Base-by-base conservation (phyloP, 495 filamentous ascomycete genomes). In the Wilcoxina mikolae region DNA sequence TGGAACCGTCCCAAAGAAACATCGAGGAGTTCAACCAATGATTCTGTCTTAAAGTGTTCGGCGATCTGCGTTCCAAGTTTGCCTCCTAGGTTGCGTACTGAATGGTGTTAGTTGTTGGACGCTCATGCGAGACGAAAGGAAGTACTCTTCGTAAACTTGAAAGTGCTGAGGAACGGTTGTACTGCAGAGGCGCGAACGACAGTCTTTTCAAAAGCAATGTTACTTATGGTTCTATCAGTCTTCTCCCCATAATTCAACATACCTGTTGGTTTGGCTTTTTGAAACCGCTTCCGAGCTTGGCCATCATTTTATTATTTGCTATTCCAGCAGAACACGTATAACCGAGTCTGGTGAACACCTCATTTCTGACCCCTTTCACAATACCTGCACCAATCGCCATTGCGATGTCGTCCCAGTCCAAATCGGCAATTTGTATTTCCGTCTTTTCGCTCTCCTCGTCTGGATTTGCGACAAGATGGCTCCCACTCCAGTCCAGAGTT, bases 301-400 rank as follows among this genome's bases (percentile, higher is more conserved):
- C 85, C 55, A 96, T 76, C 81, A 95, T 88, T 68, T 95, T 98
- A 70, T 95, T 96, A 27, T 76, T 76, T 15, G 87, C 83, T 59
- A 98, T 72, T 4, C 91, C 91, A 0, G 77, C 91, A 23, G 87
- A 90, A 68, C 87, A 95, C 15, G 90, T 95, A 66, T 96, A 96
- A 44, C 79, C 78, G 24, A 95, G 68, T 44, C 74, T 68, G 39
- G 80, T 74, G 62, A 75, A 76, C 28, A 96, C 76, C 25, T 75
- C 72, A 9, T 69, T 70, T 23, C 91, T 76, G 24, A 95, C 73
- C 42, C 76, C 71, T n/a, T 84, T 77, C 31, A 94, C 81, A 60
- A 96, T 90, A 65, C 95, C 87, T 7, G 87, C 84, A 0, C 84
- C 89, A 55, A 95, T 76, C 22, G 84, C 70, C 64, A 94, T 85